Conservation (phyloP, 441 rosid genomes). For the Omphalea diandra region DNA sequence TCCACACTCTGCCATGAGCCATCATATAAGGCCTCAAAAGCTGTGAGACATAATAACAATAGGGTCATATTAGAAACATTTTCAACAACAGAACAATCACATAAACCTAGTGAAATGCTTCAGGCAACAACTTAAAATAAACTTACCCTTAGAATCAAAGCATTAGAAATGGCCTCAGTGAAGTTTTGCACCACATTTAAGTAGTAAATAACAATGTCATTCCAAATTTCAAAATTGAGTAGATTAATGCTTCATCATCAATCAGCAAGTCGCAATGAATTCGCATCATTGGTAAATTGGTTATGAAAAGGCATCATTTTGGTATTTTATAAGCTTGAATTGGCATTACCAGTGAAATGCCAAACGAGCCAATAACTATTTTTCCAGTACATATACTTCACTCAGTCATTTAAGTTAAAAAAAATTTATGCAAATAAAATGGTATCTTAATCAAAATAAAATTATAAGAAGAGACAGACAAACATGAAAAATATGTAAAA, state of each 20-base stretch:
- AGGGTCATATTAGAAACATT: background rate
- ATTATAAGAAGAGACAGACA: background rate
- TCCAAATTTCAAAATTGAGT: background rate
- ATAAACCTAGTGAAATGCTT: background rate
- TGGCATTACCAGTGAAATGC: background rate
- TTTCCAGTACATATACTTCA: background rate
- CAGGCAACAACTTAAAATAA: background rate
- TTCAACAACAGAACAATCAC: background rate
- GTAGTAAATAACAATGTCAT: background rate
- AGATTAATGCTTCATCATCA: background rate
- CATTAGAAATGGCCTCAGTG: background rate
- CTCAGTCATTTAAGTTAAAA: background rate
- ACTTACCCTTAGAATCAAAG: background rate
- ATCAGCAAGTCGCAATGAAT: too few species aligned
- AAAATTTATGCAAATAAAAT: background rate
- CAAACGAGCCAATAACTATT: background rate
- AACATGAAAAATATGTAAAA: background rate
- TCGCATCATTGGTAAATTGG: too few species aligned
- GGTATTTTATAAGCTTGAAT: background rate
- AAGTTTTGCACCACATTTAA: background rate
- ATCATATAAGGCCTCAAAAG: slow-evolving; percentile 63
- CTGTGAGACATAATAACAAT: slow-evolving; percentile 34
- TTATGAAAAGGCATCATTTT: too few species aligned
- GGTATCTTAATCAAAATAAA: background rate
- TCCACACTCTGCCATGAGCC: slow-evolving; percentile 72